Conservation (phyloP, 257 asterid species). For the Plantago major region DNA sequence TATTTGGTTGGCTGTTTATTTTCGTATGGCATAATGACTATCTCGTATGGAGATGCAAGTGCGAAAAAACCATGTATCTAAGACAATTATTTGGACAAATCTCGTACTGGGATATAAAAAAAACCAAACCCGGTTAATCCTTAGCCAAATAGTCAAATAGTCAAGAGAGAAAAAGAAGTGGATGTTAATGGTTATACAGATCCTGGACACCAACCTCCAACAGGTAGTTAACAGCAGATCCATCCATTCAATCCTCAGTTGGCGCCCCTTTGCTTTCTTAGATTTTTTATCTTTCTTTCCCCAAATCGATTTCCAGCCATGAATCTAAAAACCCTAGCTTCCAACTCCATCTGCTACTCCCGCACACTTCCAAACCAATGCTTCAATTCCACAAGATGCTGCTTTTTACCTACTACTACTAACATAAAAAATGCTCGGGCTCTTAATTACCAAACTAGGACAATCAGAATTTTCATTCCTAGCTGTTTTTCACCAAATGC, state of each 20-base stretch:
- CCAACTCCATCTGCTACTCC: conserved; percentile 18
- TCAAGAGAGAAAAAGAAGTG: conserved; percentile 14
- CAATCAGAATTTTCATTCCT: conserved; percentile 16
- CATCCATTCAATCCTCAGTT: conserved; percentile 16
- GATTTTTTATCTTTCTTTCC: no score
- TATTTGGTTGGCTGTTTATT: no score
- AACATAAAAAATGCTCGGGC: conserved; percentile 6
- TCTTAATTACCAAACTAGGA: conserved; percentile 11
- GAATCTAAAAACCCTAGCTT: conserved; percentile 41
- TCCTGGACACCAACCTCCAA: no score
- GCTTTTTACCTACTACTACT: not conserved
- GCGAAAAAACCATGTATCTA: no score
- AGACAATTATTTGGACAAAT: no score
- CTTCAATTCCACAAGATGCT: not conserved
- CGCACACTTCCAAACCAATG: conserved; percentile 16
- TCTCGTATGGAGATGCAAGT: no score
- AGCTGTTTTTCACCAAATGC: conserved; percentile 47
- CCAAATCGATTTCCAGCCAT: conserved; percentile 21
- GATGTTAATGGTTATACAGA: conserved; percentile 19
- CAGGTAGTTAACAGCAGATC: not conserved
- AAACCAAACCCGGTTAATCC: no score
- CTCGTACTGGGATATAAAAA: no score
- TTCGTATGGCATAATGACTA: no score
- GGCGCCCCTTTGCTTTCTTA: conserved; percentile 14
- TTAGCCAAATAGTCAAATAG: no score